Base-by-base conservation (phyloP, 306 rosid genomes). In the Nissolia schottii region DNA sequence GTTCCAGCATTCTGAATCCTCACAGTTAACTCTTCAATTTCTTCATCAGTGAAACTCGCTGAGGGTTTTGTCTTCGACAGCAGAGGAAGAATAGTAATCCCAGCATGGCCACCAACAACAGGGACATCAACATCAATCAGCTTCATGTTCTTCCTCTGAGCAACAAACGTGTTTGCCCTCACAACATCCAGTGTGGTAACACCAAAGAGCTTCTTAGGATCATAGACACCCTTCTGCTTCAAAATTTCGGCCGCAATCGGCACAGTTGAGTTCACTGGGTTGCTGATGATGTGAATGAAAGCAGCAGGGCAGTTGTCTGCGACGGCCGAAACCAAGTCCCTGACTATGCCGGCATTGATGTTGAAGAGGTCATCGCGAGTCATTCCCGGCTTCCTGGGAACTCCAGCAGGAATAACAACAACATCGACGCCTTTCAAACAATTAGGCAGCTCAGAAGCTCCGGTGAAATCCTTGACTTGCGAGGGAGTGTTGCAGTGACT, bases 401-500 rank as follows among this genome's bases (percentile, higher is more conserved):
- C 99, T 29, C 99, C 99, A 13, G 99, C 99, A 11, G 99, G 99
- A 7, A 95, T 95, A 76, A 91, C 97, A 79, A 95, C 96, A 6
- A 87, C 96, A 74, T 95, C 51, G 7, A 88, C 93, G 0, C 88
- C 99, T 70, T 82, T 89, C 90, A 94, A 84, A 63, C 85, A 78
- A 32, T 73, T 79, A 8, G 50, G 85, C 51, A 94, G 71, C 85
- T 94, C 97, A 63, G 94, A 53, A 28, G 88, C 77, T 62, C 99
- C 99, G 0, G 99, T 89, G 85, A 94, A 94, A 82, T 85, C 97
- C 70, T n/a, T 65, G 68, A 94, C 90, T 31, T 87, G 82, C 0
- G 99, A 87, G 48, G 97, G 99, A 14, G 99, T 94, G 83, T 94
- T 94, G 85, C 99, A 94, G 56, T 94, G 99, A 70, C 99, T 91